These are phyloP conservation scores for Microcyclosporella mali DNA, from an alignment of 2,329 filamentous ascomycete genomes.

Conservation along the genomic window DNA sequence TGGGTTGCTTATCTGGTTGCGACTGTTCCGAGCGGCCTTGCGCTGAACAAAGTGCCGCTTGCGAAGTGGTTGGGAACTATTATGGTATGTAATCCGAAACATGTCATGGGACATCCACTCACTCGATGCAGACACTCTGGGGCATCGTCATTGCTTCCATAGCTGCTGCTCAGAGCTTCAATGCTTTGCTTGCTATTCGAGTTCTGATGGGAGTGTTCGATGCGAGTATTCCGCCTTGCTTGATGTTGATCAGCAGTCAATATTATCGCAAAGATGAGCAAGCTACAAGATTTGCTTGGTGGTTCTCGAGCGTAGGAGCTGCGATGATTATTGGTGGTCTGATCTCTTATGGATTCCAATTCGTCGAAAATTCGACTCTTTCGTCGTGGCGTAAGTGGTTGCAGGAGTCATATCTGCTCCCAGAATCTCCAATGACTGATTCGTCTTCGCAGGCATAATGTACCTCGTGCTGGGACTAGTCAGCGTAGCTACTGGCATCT, in stretches of 20 bases:
- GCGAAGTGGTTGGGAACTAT: conserved; percentile 19
- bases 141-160: conserved; percentile 11
- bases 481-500: conserved; percentile 34
- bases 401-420: too few relatives aligned
- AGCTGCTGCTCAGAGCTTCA: conserved; percentile 20
- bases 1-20: conserved; percentile 15
- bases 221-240: conserved; percentile 6
- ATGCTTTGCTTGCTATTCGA: conserved; percentile 12
- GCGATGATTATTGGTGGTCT: conserved; percentile 52
- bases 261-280: conserved; percentile 46
- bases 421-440: neutral
- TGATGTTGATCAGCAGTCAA: conserved; percentile 17
- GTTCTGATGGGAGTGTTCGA: conserved; percentile 15
- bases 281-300: conserved; percentile 55
- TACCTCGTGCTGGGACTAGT: conserved; percentile 42
- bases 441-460: conserved; percentile 16
- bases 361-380: conserved; percentile 22
- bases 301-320: conserved; percentile 58
- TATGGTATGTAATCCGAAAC: conserved; percentile 2
- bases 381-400: conserved; percentile 19
- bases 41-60: conserved; percentile 38
- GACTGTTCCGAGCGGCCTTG: conserved; percentile 9
- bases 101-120: too few relatives aligned
- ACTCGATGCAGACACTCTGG: conserved; percentile 5
- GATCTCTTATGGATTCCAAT: conserved; percentile 52